Evolutionary conservation across 1,284 basidiomycete species (phyloP), one percentile per base, ranked within the genome.

Genomic region (Trichosporon sp.): DNA sequence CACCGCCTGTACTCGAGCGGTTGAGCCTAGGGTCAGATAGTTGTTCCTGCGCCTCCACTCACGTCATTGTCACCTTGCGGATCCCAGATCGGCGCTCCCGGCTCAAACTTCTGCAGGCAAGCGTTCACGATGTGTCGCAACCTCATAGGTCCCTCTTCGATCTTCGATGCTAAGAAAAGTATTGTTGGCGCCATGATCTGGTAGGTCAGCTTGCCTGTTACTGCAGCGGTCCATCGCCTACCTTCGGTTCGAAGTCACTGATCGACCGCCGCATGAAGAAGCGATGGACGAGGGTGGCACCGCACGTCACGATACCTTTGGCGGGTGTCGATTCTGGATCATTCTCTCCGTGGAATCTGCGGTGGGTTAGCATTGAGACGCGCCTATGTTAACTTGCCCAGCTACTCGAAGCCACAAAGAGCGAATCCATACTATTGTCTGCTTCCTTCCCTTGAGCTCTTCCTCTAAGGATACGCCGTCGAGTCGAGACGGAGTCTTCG

Each of bases 211-310:
- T 9, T 5, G 25, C 19, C n/a, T 8, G 8, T n/a, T 7, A n/a
- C 19, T 23, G 13, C 3, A 46, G 32, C 62, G 36, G 11, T 71
- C 62, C 34, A 79, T 78, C 62, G 11, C 71, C 62, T 32, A 79
- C 79, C 62, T 71, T 65, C 19, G 73, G 64, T 27, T 88, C 86
- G 76, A 91, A 89, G 73, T 92, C 88, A 72, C 88, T 85, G 84
- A 93, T 85, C n/a, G 92, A 87, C 73, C 87, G 88, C 60, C 94
- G 86, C 92, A 96, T 94, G 81, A 91, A 96, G 81, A 96, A 96
- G 13, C 94, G 86, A 79, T 96, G 94, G 68, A 95, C 89, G 85
- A 92, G 92, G 4, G 89, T 90, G 29, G 91, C 89, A 16, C 91
- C 92, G 29, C 89, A 89, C 66, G 88, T 89, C 81, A 93, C 84